Evolutionary conservation across 208 protist species (phyloP).

Genomic region (Crithidia bombi): DNA sequence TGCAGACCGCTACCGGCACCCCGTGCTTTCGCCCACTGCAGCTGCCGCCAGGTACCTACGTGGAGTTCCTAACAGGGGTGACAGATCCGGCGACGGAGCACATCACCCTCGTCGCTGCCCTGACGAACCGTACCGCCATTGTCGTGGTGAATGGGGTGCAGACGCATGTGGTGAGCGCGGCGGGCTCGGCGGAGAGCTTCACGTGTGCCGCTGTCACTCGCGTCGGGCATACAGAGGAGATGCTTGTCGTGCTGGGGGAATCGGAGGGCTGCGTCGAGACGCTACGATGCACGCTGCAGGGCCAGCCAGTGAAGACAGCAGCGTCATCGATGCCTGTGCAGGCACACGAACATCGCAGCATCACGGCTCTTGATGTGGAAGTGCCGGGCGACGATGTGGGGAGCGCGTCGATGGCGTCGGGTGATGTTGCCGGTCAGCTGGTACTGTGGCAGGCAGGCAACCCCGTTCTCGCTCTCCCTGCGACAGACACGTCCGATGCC

Average conservation of each 20-base stretch:
- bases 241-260: slow-evolving; percentile 19
- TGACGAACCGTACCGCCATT: slow-evolving; percentile 1
- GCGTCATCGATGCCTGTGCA: slow-evolving; percentile 6
- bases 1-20: slow-evolving; percentile 29
- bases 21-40: slow-evolving; percentile 29
- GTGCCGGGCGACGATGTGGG: slow-evolving; percentile 4
- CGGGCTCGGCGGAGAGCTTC: not conserved
- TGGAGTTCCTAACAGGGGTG: slow-evolving; percentile 8
- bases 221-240: slow-evolving; percentile 1
- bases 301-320: not conserved
- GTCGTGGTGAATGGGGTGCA: slow-evolving; percentile 28
- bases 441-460: slow-evolving; percentile 47
- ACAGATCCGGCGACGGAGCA: slow-evolving; percentile 12
- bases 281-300: slow-evolving; percentile 11
- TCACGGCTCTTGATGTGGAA: slow-evolving; percentile 49
- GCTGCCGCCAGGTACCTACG: slow-evolving; percentile 5
- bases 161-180: slow-evolving; percentile 6
- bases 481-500: slow-evolving; percentile 40
- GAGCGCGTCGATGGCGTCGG: slow-evolving; percentile 36
- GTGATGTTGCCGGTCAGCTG: slow-evolving; percentile 46
- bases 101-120: slow-evolving; percentile 24
- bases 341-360: slow-evolving; percentile 42
- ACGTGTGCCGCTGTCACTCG: slow-evolving; percentile 10
- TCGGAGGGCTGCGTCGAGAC: slow-evolving; percentile 11
- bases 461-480: slow-evolving; percentile 18